Percentiles rank a stretch among this genome's conserved stretches.
Conservation (phyloP, 208 protist species). For the Acanthamoeba sp. region DNA sequence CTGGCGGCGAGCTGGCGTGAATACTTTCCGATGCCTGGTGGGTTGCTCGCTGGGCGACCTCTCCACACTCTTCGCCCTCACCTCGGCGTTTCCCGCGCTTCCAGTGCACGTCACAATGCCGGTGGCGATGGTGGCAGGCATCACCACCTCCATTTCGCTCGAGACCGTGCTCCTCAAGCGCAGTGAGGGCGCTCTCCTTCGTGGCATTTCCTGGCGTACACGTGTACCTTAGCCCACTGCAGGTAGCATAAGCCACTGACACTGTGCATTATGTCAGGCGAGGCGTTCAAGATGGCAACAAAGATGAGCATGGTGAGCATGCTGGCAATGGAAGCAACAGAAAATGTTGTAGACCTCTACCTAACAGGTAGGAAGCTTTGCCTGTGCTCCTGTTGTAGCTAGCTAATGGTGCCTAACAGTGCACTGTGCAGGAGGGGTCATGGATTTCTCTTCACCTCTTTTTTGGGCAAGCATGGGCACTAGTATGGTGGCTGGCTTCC, state of each 20-base stretch:
- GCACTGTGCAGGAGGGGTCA: neutral
- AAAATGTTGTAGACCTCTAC: neutral
- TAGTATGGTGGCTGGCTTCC: neutral
- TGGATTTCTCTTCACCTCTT: neutral
- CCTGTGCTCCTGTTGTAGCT: neutral
- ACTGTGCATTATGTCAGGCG: neutral
- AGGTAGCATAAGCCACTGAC: neutral
- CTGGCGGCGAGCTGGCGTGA: neutral
- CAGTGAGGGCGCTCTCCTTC: neutral
- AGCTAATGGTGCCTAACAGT: neutral
- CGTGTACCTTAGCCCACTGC: neutral
- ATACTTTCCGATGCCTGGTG: slow-evolving; percentile 3
- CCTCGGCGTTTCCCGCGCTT: neutral
- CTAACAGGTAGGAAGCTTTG: neutral
- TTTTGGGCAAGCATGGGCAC: neutral
- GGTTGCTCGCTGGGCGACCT: slow-evolving; percentile 36
- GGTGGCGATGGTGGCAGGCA: slow-evolving; percentile 10
- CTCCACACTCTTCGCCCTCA: slow-evolving; percentile 1
- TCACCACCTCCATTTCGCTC: neutral
- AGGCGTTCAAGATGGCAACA: slow-evolving; percentile 21
- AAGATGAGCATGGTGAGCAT: slow-evolving; percentile 53
- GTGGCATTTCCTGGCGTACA: neutral
- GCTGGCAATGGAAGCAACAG: neutral
- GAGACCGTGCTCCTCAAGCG: slow-evolving; percentile 25
- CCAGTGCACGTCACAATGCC: slow-evolving; percentile 31